Percentiles rank a stretch among this genome's conserved stretches.
Evolutionary conservation across 345 rosid species (phyloP).

Genomic region (Linum trigynum): DNA sequence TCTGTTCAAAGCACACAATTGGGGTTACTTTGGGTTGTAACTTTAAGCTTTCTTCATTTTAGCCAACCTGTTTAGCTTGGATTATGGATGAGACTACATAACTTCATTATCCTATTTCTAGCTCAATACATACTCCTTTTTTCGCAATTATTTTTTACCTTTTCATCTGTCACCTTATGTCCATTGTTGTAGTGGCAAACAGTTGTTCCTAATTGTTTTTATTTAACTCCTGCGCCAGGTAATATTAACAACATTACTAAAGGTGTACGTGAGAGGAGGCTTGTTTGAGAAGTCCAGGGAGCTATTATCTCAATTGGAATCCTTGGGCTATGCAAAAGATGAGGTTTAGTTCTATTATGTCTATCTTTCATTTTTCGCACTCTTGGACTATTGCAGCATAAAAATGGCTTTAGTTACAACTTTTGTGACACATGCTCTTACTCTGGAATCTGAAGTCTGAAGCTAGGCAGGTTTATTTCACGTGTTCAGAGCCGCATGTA

Average conservation of each 20-base stretch:
- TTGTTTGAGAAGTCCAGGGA: conserved; percentile 74
- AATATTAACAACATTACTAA: conserved; percentile 71
- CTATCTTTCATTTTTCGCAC: no score
- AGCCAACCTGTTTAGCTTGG: no score
- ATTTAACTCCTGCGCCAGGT: conserved; percentile 44
- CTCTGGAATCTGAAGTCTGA: no score
- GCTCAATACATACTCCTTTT: no score
- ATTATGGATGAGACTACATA: no score
- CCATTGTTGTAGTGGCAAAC: not conserved
- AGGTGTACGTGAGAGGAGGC: conserved; percentile 83
- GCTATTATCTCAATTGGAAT: conserved; percentile 55
- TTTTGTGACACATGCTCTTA: no score
- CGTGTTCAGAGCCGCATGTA: not conserved
- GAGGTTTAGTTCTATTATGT: conserved; percentile 39
- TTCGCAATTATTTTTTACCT: no score
- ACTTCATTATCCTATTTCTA: no score
- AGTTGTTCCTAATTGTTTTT: conserved; percentile 6
- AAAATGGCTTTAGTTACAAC: no score
- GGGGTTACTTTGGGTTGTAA: not conserved
- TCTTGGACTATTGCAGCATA: no score
- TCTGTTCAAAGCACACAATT: not conserved
- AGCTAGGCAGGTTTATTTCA: no score
- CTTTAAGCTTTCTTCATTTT: no score
- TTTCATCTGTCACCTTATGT: not conserved
- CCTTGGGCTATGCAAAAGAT: conserved; percentile 59